A percentile compares a stretch with the other conserved stretches of the same genome.
These are phyloP conservation scores for Trametes sanguinea DNA, from an alignment of 768 basidiomycete genomes.

Conservation along the genomic window DNA sequence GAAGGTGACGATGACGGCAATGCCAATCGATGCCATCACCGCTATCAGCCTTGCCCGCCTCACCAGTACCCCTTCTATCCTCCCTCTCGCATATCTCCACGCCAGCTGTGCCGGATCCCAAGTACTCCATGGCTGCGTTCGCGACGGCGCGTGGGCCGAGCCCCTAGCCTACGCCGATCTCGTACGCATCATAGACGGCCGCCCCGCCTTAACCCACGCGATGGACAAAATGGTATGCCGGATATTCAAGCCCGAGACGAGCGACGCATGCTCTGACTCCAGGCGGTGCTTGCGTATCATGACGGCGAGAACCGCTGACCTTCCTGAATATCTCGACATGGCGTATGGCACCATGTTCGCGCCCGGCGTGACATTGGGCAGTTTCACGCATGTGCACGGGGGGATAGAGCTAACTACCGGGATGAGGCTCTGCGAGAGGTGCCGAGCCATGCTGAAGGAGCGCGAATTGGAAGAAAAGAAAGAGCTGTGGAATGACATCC, in stretches of 20 bases:
- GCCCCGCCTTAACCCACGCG: neutral
- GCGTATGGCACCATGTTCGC: no score
- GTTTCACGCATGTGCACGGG: neutral
- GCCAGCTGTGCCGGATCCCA: no score
- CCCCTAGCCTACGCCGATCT: no score
- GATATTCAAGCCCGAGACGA: neutral
- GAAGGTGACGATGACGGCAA: no score
- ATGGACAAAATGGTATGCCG: neutral
- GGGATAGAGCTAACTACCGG: neutral
- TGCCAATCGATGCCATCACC: no score
- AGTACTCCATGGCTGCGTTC: no score
- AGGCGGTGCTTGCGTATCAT: neutral
- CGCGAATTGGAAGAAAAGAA: neutral
- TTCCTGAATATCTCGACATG: no score
- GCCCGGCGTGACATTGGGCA: neutral
- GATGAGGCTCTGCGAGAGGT: slow-evolving; percentile 1
- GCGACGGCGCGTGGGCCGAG: no score
- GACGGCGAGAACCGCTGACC: neutral
- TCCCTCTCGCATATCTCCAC: no score
- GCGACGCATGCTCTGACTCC: neutral
- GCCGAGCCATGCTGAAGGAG: neutral
- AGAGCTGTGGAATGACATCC: no score
- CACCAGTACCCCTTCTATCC: no score
- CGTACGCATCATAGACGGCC: neutral
- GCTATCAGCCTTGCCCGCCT: no score